Base-by-base conservation (phyloP, 495 filamentous ascomycete species). In the Penicillium lagena region DNA sequence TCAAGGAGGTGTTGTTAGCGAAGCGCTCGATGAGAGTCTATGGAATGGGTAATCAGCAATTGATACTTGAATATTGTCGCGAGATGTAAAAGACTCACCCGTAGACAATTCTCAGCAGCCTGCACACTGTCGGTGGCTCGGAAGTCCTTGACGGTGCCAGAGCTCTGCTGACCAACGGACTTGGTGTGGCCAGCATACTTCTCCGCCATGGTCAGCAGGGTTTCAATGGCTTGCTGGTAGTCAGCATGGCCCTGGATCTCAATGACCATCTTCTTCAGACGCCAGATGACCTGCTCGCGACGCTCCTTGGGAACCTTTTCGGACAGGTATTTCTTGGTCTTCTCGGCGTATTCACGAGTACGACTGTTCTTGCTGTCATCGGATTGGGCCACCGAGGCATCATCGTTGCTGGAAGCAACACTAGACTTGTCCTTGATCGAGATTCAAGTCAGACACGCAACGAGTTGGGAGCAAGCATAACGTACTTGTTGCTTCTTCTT, bases 211-310 rank as follows among this genome's bases (percentile, higher is more conserved):
- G 72, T 66, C 28, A 98, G 74, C 7, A 98, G 64, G 10, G 90
- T 95, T 48, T 90, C 80, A 49, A 97, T 83, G 7, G 93, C 94
- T 58, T 81, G 80, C 46, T 90, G 79, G 62, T 98, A 98, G 50
- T 97, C 93, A 40, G 82, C 79, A 58, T 96, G 93, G 33, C 89
- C 83, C 62, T 98, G 93, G 44, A 95, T 85, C 72, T 98, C 93
- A 43, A 96, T 76, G 22, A 98, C 68, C 87, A 98, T 95, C 79
- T 96, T 97, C 81, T 96, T 97, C 45, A 98, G 63, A 38, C 93
- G 86, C 77, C 82, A 96, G 55, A 96, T 81, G 17, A 81, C 82
- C 72, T 95, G 91, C 2, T 97, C 90, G 28, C 91, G 89, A 46
- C 94, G 89, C 68, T 97, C 91, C 71, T 90, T 72, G 0, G 93